Base-by-base conservation (phyloP, 306 rosid genomes). In the Vigna angularis region DNA sequence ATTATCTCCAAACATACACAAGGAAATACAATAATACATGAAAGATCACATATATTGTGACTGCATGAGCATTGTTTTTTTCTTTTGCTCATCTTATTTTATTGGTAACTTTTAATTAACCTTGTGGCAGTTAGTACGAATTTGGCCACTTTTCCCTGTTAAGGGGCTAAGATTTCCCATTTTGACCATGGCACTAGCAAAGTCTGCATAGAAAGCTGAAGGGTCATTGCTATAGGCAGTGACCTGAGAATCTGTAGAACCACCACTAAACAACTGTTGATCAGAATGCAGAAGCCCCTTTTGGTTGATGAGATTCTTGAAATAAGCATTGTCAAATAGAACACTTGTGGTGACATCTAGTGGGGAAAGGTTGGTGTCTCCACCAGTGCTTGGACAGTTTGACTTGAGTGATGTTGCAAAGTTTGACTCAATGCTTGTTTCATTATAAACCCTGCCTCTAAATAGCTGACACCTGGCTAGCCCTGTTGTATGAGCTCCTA, bases 401-500 rank as follows among this genome's bases (percentile, higher is more conserved):
- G 88, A 42, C 81, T 83, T 83, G 22, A 80, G 9, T n/a, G 92
- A 81, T 42, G 88, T 53, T 44, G 95, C 87, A 26, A 83, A 83
- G 20, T 62, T 66, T 48, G 89, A 44, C 40, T 86, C 83, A 56
- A 86, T 85, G 85, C 24, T 83, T 3, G 81, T 85, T 85, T 88
- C 89, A 20, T 90, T 90, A 11, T 83, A 61, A 74, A 90, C 13
- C 18, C 94, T 74, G 15, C 71, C 71, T 64, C 94, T 69, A 61
- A 90, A 90, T 32, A 81, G 2, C 7, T 28, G 77, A 28, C 94
- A 90, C 79, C 82, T 90, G 9, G 90, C 89, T 86, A 83, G 82
- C 0, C 94, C 94, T 4, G 68, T 90, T 38, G 94, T 88, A 38
- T 88, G 94, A 79, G 85, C 81, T 69, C 94, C 94, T 90, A 57